phyloP scores from a whole-genome alignment of 2,329 filamentous ascomycete genomes.

The Chaetomiaceae sp. region DNA sequence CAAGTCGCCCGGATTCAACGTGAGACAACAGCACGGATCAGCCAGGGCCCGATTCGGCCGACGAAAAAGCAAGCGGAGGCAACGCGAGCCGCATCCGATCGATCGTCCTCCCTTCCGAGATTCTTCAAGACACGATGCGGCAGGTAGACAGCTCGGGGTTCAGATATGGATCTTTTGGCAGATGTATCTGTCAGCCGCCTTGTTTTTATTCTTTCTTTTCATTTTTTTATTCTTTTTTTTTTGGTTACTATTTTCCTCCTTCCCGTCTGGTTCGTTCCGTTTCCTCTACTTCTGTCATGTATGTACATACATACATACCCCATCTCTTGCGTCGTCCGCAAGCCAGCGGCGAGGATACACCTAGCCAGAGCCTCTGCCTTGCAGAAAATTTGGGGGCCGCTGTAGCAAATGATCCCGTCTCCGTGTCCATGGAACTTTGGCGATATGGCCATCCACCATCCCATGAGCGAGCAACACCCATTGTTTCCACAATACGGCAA shows the following conservation, averaged over 20 bases:
- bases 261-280: background rate
- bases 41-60: slow-evolving; percentile 10
- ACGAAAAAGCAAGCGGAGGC: background rate
- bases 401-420: background rate
- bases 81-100: slow-evolving; percentile 10
- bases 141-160: background rate
- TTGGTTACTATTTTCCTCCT: background rate
- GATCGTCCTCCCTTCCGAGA: slow-evolving; percentile 1
- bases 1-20: background rate
- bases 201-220: background rate
- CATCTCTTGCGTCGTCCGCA: too few relatives aligned
- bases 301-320: too few relatives aligned
- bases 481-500: background rate
- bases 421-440: background rate
- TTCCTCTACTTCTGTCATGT: too few relatives aligned
- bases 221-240: background rate
- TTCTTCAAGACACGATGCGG: slow-evolving; percentile 4
- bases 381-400: background rate
- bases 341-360: too few relatives aligned
- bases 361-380: too few relatives aligned
- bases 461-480: background rate
- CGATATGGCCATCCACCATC: background rate
- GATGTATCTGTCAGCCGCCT: background rate
- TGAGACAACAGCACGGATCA: slow-evolving; percentile 2
- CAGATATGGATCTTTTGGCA: too few relatives aligned